phyloP scores from a whole-genome alignment of 2,329 filamentous ascomycete species.

The Blastomyces emzantsi region DNA sequence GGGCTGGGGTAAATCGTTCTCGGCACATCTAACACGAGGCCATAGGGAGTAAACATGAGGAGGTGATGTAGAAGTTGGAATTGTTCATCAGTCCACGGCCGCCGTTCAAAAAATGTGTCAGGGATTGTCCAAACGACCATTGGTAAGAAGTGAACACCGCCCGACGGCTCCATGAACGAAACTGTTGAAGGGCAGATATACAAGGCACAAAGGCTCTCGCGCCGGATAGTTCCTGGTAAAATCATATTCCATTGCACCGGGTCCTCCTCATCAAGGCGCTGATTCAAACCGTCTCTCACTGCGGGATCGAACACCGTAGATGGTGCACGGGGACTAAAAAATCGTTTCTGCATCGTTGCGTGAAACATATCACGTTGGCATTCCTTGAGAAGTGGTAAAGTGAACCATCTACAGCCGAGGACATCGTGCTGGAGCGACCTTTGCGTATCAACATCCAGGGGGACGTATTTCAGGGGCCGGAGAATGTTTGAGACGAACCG shows the following conservation, averaged over 20 bases:
- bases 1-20: background rate
- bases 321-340: conserved; percentile 16
- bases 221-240: background rate
- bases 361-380: conserved; percentile 29
- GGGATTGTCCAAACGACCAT: conserved; percentile 20
- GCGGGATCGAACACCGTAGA: conserved; percentile 20
- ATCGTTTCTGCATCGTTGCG: conserved; percentile 29
- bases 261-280: background rate
- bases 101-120: conserved; percentile 24
- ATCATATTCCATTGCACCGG: background rate
- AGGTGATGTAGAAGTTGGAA: conserved; percentile 31
- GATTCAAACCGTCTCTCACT: conserved; percentile 11
- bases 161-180: background rate
- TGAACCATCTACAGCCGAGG: conserved; percentile 35
- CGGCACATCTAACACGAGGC: background rate
- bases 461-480: conserved; percentile 29
- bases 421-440: conserved; percentile 25
- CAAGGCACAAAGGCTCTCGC: background rate
- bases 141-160: background rate
- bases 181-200: background rate
- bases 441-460: conserved; percentile 14
- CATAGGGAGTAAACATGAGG: conserved; percentile 16
- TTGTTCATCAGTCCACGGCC: conserved; percentile 23
- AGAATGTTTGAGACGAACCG: conserved; percentile 26
- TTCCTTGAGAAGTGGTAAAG: conserved; percentile 25